A percentile compares a stretch with the other conserved stretches of the same genome.
Conservation (phyloP, 1,139 yeast species). For the Magnusiomyces tetraspermus region DNA sequence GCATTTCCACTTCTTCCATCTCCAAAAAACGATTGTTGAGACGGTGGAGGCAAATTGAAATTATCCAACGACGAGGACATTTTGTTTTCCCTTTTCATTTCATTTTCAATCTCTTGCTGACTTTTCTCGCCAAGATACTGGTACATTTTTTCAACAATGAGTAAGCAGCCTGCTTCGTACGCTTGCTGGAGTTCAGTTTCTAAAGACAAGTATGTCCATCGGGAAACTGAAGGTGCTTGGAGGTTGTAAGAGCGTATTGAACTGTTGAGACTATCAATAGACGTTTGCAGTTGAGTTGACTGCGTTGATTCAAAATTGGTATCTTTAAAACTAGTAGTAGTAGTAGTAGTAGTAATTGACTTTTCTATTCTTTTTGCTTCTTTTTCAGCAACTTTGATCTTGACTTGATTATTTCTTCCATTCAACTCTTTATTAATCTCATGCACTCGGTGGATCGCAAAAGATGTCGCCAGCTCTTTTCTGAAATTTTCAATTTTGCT, state of each 20-base stretch:
- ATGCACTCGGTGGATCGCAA: conserved; percentile 12
- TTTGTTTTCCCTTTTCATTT: background rate
- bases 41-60: conserved; percentile 1
- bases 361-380: background rate
- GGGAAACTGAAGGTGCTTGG: conserved; percentile 70
- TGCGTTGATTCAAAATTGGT: background rate
- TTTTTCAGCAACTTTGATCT: background rate
- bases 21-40: no score
- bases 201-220: conserved; percentile 50
- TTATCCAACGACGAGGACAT: background rate
- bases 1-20: no score
- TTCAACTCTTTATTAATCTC: background rate
- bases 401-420: background rate
- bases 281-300: background rate
- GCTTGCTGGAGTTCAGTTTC: conserved; percentile 41
- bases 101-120: background rate
- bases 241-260: conserved; percentile 63
- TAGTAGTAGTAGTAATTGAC: conserved; percentile 5
- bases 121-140: background rate
- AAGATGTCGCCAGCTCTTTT: conserved; percentile 12
- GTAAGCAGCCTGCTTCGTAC: background rate
- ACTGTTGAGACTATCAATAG: conserved; percentile 38
- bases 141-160: background rate
- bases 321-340: no score
- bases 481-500: conserved; percentile 41